Evolutionary conservation across 139 green algal genomes (phyloP).

Genomic region (Dunaliella sp.): DNA sequence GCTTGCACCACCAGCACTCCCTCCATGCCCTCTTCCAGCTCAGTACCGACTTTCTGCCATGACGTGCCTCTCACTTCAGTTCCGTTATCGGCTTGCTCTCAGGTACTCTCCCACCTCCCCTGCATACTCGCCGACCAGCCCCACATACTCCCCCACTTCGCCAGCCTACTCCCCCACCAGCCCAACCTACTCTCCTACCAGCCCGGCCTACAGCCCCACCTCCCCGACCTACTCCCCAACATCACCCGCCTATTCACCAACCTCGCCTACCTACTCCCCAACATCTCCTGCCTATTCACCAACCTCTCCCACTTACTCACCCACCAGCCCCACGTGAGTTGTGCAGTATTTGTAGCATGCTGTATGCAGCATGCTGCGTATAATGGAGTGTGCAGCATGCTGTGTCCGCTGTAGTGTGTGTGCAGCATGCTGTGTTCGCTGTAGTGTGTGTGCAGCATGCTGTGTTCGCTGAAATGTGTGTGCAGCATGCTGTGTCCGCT

Average conservation of each 20-base stretch:
- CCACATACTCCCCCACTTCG: conserved; percentile 42
- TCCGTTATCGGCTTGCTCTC: conserved; percentile 14
- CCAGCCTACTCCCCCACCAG: conserved; percentile 56
- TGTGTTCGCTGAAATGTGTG: too few species aligned
- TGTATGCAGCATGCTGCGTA: too few species aligned
- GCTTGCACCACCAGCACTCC: too few species aligned
- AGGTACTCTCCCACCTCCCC: conserved; percentile 45
- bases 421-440: too few species aligned
- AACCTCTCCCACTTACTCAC: conserved; percentile 58
- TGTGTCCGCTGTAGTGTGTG: too few species aligned
- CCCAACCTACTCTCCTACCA: conserved; percentile 53
- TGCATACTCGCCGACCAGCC: conserved; percentile 50
- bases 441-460: too few species aligned
- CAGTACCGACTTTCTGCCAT: too few species aligned
- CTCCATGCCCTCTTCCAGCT: too few species aligned
- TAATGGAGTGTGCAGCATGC: too few species aligned
- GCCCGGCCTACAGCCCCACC: conserved; percentile 56
- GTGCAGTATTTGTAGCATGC: too few species aligned
- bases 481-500: too few species aligned
- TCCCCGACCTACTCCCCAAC: conserved; percentile 74
- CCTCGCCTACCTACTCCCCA: conserved; percentile 52
- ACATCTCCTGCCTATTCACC: conserved; percentile 62
- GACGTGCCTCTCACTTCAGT: neutral
- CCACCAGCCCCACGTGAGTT: conserved; percentile 43
- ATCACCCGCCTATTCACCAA: conserved; percentile 52